Percentiles rank a stretch among this genome's conserved stretches.
These are phyloP conservation scores for Amanita brunnescens DNA, from an alignment of 768 basidiomycete species.

Conservation along the genomic window DNA sequence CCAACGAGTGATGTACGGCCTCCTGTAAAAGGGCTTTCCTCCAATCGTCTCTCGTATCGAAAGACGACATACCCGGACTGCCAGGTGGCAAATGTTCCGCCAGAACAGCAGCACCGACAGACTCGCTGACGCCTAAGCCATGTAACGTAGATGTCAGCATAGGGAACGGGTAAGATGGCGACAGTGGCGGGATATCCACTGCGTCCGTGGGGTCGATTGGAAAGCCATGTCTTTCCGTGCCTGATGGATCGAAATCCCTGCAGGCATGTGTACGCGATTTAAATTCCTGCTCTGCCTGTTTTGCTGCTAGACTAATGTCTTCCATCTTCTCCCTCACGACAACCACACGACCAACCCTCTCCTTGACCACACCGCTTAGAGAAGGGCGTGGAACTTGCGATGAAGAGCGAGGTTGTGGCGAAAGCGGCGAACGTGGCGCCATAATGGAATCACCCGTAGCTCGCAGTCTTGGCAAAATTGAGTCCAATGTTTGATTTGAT, in stretches of 20 bases:
- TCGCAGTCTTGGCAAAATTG: constrained; percentile 42
- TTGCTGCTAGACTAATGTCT: constrained; percentile 60
- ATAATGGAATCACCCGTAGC: constrained; percentile 61
- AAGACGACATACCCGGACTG: constrained; percentile 49
- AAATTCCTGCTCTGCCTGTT: constrained; percentile 68
- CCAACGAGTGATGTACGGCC: constrained; percentile 72
- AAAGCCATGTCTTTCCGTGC: constrained; percentile 34
- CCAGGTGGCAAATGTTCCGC: constrained; percentile 64
- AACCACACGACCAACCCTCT: constrained; percentile 54
- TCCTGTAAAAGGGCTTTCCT: constrained; percentile 66
- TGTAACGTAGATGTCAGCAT: constrained; percentile 68
- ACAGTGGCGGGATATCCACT: constrained; percentile 69
- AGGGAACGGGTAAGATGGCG: constrained; percentile 61
- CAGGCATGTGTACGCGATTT: constrained; percentile 39
- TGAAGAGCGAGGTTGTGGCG: constrained; percentile 27
- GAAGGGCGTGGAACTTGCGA: constrained; percentile 29
- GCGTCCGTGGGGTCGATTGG: constrained; percentile 80
- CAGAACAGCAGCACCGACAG: constrained; percentile 65
- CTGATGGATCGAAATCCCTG: constrained; percentile 35
- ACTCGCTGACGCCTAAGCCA: constrained; percentile 66
- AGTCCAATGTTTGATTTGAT: constrained; percentile 28
- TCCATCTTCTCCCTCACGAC: constrained; percentile 79
- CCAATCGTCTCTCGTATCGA: constrained; percentile 56
- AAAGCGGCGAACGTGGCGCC: constrained; percentile 26
- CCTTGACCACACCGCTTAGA: constrained; percentile 23